phyloP scores from a whole-genome alignment of 2,329 filamentous ascomycete genomes.

The Fusarium keratoplasticum region DNA sequence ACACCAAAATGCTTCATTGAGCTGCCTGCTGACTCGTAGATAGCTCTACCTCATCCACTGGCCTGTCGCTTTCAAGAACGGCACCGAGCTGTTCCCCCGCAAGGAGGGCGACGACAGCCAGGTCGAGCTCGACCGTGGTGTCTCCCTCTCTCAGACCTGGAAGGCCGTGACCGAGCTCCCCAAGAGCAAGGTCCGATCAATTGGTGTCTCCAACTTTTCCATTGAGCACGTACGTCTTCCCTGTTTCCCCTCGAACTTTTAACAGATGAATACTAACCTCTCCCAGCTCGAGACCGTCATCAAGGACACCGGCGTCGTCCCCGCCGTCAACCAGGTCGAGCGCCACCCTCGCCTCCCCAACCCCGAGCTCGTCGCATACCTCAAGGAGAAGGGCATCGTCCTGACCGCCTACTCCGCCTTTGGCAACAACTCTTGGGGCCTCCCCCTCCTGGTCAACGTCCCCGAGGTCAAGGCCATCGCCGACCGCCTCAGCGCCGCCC shows the following conservation, averaged over 20 bases:
- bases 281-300: constrained; percentile 64
- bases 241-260: no score
- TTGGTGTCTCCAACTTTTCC: constrained; percentile 80
- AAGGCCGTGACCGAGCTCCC: constrained; percentile 67
- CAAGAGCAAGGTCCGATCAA: constrained; percentile 71
- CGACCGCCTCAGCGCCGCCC: constrained; percentile 53
- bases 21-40: neutral
- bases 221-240: constrained; percentile 59
- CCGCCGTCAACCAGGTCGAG: constrained; percentile 77
- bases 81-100: constrained; percentile 59
- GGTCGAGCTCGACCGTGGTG: constrained; percentile 57
- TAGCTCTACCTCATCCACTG: constrained; percentile 73
- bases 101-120: constrained; percentile 48
- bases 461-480: constrained; percentile 67
- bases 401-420: constrained; percentile 73
- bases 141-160: constrained; percentile 59
- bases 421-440: constrained; percentile 57
- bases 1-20: neutral
- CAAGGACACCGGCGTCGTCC: constrained; percentile 66
- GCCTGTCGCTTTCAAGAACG: constrained; percentile 62
- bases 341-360: constrained; percentile 73
- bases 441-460: constrained; percentile 68
- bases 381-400: constrained; percentile 72
- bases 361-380: constrained; percentile 69
- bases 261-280: neutral